Evolutionary conservation across 108 stramenopile genomes (phyloP), one percentile per base, ranked within the genome.

Genomic region (Licmophora abbreviata): DNA sequence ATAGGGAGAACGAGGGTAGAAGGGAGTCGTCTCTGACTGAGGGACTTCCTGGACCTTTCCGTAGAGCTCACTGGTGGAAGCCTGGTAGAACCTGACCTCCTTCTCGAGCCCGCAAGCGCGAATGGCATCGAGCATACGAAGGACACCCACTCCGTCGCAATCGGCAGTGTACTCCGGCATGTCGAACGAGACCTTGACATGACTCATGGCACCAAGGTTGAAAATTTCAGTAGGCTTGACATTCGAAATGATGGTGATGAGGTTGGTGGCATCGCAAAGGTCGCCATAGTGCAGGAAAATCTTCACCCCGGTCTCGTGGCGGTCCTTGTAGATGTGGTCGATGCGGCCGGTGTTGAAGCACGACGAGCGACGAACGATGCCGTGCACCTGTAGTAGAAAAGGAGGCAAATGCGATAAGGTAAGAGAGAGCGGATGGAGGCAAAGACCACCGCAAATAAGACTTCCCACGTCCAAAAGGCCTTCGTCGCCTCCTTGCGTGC

Each of bases 111-210:
- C 94, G 36, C 74, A 68, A 5, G 96, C 87, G 25, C 96, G 95
- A 51, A 99, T 92, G 44, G 98, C 96, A 76, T 99, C 95, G 29
- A 99, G 80, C 78, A 99, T 88, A 60, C 98, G 91, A 18, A 99
- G 84, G 17, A 95, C 93, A 55, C 98, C 98, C n/a, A 99, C 69
- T 33, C 95, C 98, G 45, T 97, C 96, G 43, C 81, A 88, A 53
- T 99, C 96, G 32, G 98, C 98, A 28, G 96, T 96, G 81, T 99
- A 99, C 76, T 99, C 98, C 20, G 93, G 88, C 98, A 99, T 99
- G 54, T 99, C 96, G 61, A 99, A 99, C 33, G 91, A 93, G 29
- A 93, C 94, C 90, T 95, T 96, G 53, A 99, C 98, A 71, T 99
- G 98, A 74, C 89, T 92, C 97, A 97, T 97, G 44, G 98, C 98